Evolutionary conservation across 179 eudicot genomes (phyloP), one percentile per base, ranked within the genome.

Genomic region (Silene coronaria): DNA sequence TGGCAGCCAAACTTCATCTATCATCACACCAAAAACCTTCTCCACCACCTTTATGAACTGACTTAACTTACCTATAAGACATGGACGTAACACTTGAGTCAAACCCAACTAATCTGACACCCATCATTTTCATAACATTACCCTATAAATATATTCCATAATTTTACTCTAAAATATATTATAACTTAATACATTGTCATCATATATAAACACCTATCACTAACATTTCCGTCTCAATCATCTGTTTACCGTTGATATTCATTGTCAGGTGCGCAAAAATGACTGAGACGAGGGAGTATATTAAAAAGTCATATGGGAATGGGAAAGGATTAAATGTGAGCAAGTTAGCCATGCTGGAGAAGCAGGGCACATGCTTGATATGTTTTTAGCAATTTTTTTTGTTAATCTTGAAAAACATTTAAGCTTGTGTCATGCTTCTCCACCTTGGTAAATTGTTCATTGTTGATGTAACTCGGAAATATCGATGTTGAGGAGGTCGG

Each of bases 311-410:
- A 46, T 10, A 14, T 46, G 3, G 55, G 57, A 8, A 14, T 46
- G 3, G 55, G 57, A 8, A 28, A 34, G 46, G 58, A 26, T 7
- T 27, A 45, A 34, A 45, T 72, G 59, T 67, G 80, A 67, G 58
- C 42, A 77, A 74, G 67, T 71, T 74, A 81, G 81, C 81, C 84
- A 59, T 60, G 81, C 10, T 81, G 81, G 84, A 77, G 84, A 81
- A 81, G 84, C 84, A 81, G 84, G 84, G 81, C 75, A 81, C 84
- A 81, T 81, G 84, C 84, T 63, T 81, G 24, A 77, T 68, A 58
- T 26, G 42, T 59, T 60, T 23, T 8, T 62, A 42, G 9, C 21
- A 51, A 17, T 36, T 19, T 17, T 17, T 16, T 3, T 62, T 14
- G 12, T 12, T 5, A 32, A 71, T 53, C 9, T 63, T 8, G 57